Evolutionary conservation across 2,329 filamentous ascomycete species (phyloP).

Genomic region (Calonectria naviculata): DNA sequence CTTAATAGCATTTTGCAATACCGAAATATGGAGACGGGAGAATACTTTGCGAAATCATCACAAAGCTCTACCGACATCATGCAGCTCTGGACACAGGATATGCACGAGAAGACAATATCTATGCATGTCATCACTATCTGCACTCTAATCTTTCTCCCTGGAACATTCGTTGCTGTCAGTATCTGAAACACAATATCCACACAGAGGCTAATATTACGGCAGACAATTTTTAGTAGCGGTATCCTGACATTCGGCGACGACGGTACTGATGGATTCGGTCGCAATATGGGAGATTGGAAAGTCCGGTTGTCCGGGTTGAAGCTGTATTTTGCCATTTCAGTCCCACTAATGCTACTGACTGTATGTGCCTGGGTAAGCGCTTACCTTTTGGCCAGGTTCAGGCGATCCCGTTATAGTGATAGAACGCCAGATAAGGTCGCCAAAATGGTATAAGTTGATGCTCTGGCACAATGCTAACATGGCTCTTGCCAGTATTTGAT

Average conservation of each 20-base stretch:
- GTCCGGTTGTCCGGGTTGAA: not conserved
- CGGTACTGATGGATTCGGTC: not conserved
- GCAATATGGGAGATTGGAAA: not conserved
- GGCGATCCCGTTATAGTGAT: not conserved
- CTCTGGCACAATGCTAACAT: not conserved
- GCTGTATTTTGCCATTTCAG: not conserved
- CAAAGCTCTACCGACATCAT: not conserved
- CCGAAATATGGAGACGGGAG: not conserved
- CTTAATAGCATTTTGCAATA: not conserved
- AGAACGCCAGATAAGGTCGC: not conserved
- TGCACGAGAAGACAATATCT: not conserved
- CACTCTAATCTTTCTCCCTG: not conserved
- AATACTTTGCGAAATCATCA: not conserved
- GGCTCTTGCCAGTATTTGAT: too few relatives aligned
- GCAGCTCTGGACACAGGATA: not conserved
- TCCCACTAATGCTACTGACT: not conserved
- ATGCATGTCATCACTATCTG: not conserved
- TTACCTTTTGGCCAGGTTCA: not conserved
- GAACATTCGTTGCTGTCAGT: not conserved
- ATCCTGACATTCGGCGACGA: not conserved
- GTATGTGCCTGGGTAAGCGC: not conserved
- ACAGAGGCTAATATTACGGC: not conserved
- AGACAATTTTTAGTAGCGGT: not conserved
- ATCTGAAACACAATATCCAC: not conserved
- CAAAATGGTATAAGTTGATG: not conserved